Base-by-base conservation (phyloP, 495 filamentous ascomycete genomes). In the Oidiodendron maius region DNA sequence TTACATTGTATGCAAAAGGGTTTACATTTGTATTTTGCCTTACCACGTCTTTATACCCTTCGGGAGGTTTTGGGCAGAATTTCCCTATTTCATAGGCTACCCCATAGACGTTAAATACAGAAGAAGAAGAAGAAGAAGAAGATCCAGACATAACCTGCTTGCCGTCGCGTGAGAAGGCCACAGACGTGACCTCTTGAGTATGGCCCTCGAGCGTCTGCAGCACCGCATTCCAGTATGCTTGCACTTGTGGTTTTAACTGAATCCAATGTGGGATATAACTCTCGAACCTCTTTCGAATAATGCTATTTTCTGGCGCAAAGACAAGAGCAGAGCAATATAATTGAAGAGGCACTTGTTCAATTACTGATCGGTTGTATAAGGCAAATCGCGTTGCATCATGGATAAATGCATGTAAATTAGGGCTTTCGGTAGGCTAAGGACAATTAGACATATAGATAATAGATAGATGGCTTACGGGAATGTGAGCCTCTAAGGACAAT, bases 131-230 rank as follows among this genome's bases (percentile, higher is more conserved):
- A n/a, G n/a, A n/a, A n/a, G n/a, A n/a, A n/a, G n/a, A n/a, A n/a
- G n/a, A n/a, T n/a, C n/a, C n/a, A n/a, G n/a, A n/a, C n/a, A n/a
- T n/a, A n/a, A n/a, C n/a, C n/a, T n/a, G n/a, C n/a, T n/a, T n/a
- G n/a, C n/a, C n/a, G n/a, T n/a, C n/a, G n/a, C n/a, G n/a, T n/a
- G n/a, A n/a, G n/a, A n/a, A n/a, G 15, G 54, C 62, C 16, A 68
- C 55, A n/a, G 52, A 40, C 10, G 2, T 23, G 20, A 43, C 40
- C 40, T 1, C 23, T 18, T 25, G 3, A 21, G 3, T 23, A 25
- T 43, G 40, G 40, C 40, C 40, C 40, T 43, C 40, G 40, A 43
- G 37, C 37, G 37, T 40, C 37, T 40, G 37, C 11, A 56, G 30
- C 6, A 13, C 17, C 6, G 49, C 49, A 40, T 26, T 36, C 49